These are phyloP conservation scores for Castanea sativa DNA, from an alignment of 306 rosid species.

Conservation along the genomic window DNA sequence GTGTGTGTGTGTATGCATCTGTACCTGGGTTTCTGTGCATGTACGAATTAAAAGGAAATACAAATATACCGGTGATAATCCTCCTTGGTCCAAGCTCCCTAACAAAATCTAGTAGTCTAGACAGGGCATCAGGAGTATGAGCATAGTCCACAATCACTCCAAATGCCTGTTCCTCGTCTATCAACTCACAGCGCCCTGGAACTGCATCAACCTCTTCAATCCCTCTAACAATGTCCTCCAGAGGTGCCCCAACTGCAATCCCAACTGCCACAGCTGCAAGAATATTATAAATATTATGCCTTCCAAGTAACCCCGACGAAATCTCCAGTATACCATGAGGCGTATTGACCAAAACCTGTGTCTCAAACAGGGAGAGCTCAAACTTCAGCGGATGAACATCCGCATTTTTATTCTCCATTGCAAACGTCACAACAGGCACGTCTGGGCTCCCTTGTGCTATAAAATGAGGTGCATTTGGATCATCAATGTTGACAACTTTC, in stretches of 20 bases:
- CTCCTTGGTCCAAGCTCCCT: slow-evolving; percentile 93
- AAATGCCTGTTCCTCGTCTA: slow-evolving; percentile 94
- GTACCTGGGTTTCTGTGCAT: neutral
- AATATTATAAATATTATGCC: slow-evolving; percentile 86
- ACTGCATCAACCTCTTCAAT: slow-evolving; percentile 96
- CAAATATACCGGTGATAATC: slow-evolving; percentile 73
- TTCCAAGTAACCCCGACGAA: slow-evolving; percentile 89
- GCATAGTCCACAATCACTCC: slow-evolving; percentile 98
- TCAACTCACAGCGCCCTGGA: slow-evolving; percentile 91
- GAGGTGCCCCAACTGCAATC: slow-evolving; percentile 94
- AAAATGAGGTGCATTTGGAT: slow-evolving; percentile 65
- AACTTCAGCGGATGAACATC: slow-evolving; percentile 84
- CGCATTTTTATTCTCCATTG: slow-evolving; percentile 80
- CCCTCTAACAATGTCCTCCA: slow-evolving; percentile 97
- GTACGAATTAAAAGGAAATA: neutral
- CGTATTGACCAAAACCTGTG: slow-evolving; percentile 91
- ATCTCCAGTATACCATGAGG: slow-evolving; percentile 92
- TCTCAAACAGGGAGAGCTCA: slow-evolving; percentile 93
- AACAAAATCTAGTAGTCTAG: slow-evolving; percentile 85
- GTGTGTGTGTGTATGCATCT: neutral
- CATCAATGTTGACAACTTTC: slow-evolving; percentile 90
- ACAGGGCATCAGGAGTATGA: slow-evolving; percentile 81
- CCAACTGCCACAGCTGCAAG: slow-evolving; percentile 95
- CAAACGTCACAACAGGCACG: slow-evolving; percentile 82
- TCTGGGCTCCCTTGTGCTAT: slow-evolving; percentile 66